Evolutionary conservation across 1,284 basidiomycete genomes (phyloP).

Genomic region (Volvariella surrecta): DNA sequence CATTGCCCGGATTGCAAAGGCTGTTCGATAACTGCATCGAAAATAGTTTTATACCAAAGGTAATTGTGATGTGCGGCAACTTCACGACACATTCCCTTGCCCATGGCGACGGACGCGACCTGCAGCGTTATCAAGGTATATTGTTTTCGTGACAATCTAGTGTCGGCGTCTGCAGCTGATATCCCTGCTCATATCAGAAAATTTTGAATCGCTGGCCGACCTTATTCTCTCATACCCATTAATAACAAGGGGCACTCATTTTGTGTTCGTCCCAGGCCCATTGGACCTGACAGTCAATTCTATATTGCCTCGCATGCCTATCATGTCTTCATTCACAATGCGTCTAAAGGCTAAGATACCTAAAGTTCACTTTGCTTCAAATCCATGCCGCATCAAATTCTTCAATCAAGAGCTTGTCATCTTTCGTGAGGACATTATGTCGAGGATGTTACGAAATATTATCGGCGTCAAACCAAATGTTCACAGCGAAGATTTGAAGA

Average conservation of each 20-base stretch:
- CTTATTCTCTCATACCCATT: constrained; percentile 75
- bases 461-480: constrained; percentile 78
- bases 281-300: constrained; percentile 78
- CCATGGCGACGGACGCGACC: constrained; percentile 70
- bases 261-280: constrained; percentile 93
- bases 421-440: constrained; percentile 91
- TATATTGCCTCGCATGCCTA: constrained; percentile 69
- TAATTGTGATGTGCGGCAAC: constrained; percentile 92
- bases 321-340: constrained; percentile 68
- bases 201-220: constrained; percentile 81
- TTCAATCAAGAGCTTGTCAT: constrained; percentile 96
- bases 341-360: constrained; percentile 68
- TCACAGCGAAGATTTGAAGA: constrained; percentile 71
- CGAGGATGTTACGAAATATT: constrained; percentile 87
- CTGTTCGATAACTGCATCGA: constrained; percentile 92
- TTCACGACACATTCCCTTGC: constrained; percentile 81
- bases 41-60: constrained; percentile 76
- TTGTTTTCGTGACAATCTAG: not conserved
- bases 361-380: constrained; percentile 77
- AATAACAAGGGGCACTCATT: constrained; percentile 76
- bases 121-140: constrained; percentile 79
- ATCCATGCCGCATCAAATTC: constrained; percentile 93
- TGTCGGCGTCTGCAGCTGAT: constrained; percentile 4
- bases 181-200: constrained; percentile 39
- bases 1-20: constrained; percentile 70